These are phyloP conservation scores for Vitis rupestris DNA, from an alignment of 164 flowering plant species.

Conservation along the genomic window DNA sequence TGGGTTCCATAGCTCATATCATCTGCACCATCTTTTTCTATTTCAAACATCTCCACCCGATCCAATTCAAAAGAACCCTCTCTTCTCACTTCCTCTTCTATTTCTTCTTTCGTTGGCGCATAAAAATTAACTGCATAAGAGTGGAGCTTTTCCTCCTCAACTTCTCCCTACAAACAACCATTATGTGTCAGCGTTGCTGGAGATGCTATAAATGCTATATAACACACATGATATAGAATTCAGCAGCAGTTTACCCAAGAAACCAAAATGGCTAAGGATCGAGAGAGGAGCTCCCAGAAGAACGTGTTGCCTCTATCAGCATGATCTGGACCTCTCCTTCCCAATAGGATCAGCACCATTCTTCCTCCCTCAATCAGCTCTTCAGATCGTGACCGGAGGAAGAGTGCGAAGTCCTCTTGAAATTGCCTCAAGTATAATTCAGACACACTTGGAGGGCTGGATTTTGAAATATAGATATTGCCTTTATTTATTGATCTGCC, in stretches of 20 bases:
- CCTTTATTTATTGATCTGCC: constrained; percentile 66
- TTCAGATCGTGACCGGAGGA: constrained; percentile 57
- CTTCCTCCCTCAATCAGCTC: constrained; percentile 62
- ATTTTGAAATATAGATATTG: constrained; percentile 52
- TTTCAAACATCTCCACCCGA: constrained; percentile 48
- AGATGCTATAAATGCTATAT: too few relatives aligned
- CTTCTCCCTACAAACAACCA: constrained; percentile 46
- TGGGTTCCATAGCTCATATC: constrained; percentile 42
- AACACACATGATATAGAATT: not conserved
- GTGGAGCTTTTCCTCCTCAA: constrained; percentile 59
- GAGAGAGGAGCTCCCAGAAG: constrained; percentile 67
- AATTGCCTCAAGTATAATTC: constrained; percentile 62
- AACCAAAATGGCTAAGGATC: constrained; percentile 45
- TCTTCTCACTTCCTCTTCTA: constrained; percentile 47
- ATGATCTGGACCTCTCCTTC: constrained; percentile 48
- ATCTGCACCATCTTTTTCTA: constrained; percentile 25
- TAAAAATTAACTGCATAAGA: constrained; percentile 72
- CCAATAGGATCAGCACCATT: constrained; percentile 69
- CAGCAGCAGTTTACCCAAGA: constrained; percentile 40
- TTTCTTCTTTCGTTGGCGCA: constrained; percentile 68
- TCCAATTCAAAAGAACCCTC: constrained; percentile 64
- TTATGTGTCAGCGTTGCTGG: too few relatives aligned
- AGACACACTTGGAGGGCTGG: constrained; percentile 50
- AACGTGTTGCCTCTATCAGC: constrained; percentile 57
- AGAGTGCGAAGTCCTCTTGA: constrained; percentile 54